Evolutionary conservation across 352 stramenopile genomes (phyloP), one percentile per base, ranked within the genome.

Genomic region (Pythium oligandrum): DNA sequence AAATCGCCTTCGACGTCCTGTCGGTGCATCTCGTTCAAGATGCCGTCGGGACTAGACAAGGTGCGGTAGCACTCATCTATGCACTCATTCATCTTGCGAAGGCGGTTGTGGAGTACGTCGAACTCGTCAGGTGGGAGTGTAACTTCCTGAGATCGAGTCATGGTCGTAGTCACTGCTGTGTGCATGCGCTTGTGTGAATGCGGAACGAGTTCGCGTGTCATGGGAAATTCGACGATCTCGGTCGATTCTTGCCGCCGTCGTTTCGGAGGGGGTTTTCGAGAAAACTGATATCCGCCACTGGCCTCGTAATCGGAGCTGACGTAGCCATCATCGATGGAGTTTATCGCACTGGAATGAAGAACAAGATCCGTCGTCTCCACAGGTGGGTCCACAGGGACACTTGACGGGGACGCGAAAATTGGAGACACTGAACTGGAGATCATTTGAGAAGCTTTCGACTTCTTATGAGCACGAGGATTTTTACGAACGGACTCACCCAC

Each of bases 1-100:
- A 89, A 54, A 53, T 89, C 78, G 9, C 64, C 64, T 44, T 89
- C 78, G 48, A 89, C 51, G 36, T 68, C 79, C 55, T 78, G 63
- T 32, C 79, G 77, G 44, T 89, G 77, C 49, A 57, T 71, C 33
- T 78, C 71, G 59, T 70, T 78, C 43, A 84, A 55, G 34, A 64
- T 80, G 6, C 46, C 68, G 3, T 84, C 77, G 31, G 63, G 46
- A 42, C 68, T 71, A 48, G 73, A 67, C 17, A 89, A 57, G 3
- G 63, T 68, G 30, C 66, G 70, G 45, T 86, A 76, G 44, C 75
- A 86, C 39, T 74, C 73, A 48, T 84, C 78, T 10, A 89, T 80
- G 37, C 75, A 79, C 53, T 89, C 75, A 48, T 85, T 89, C 44
- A 83, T 66, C 53, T 85, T 86, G 11, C 75, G 75, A 8, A 89